Conservation (phyloP, 495 filamentous ascomycete genomes). For the Amphirosellinia nigrospora region DNA sequence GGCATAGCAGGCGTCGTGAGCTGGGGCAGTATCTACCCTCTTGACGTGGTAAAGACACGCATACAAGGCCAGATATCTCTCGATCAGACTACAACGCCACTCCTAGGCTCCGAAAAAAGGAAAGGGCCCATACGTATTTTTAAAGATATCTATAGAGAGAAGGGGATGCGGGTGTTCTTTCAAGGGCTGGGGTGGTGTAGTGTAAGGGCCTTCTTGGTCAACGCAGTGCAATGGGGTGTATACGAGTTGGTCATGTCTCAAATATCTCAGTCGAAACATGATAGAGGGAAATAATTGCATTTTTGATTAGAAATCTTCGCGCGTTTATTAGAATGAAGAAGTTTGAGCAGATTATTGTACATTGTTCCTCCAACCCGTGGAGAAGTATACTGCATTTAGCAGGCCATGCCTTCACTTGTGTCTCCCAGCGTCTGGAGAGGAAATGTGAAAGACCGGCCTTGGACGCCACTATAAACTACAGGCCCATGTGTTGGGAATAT, state of each 20-base stretch:
- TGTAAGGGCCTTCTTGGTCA: constrained; percentile 83
- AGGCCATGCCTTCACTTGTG: background rate
- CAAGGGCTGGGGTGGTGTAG: constrained; percentile 80
- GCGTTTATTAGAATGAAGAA: background rate
- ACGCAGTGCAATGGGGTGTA: constrained; percentile 80
- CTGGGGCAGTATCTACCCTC: constrained; percentile 85
- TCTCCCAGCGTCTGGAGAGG: background rate
- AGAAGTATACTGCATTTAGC: background rate
- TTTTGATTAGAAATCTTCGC: background rate
- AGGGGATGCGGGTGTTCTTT: constrained; percentile 74
- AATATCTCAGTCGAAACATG: constrained; percentile 40
- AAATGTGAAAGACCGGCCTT: background rate
- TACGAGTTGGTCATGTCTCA: constrained; percentile 82
- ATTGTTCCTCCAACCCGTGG: background rate
- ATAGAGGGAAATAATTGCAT: constrained; percentile 17
- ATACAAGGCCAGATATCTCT: constrained; percentile 69
- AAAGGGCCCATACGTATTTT: constrained; percentile 66
- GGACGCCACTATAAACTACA: background rate
- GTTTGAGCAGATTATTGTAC: background rate
- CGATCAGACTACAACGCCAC: constrained; percentile 28
- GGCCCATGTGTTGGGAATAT: too few relatives aligned
- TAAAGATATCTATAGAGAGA: constrained; percentile 64
- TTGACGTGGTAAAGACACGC: constrained; percentile 89
- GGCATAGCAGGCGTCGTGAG: constrained; percentile 84
- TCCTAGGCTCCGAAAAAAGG: constrained; percentile 42